phyloP scores from a whole-genome alignment of 2,329 filamentous ascomycete genomes.

The Aspergillus hortae region DNA sequence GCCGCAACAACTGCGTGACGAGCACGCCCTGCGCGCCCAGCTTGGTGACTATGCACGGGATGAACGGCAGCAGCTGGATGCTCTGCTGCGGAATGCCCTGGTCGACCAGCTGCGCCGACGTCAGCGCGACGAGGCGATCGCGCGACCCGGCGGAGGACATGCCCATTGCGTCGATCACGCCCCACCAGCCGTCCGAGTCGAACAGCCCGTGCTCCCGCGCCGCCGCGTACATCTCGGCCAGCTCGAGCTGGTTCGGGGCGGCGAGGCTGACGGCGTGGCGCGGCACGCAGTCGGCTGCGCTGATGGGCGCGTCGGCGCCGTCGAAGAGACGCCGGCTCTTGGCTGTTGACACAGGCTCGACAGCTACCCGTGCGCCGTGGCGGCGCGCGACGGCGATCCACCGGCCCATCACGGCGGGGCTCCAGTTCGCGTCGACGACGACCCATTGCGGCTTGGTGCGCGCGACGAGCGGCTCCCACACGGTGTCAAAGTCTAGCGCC shows the following conservation, averaged over 20 bases:
- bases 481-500: constrained; percentile 41
- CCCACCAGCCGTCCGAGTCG: constrained; percentile 71
- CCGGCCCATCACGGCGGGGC: constrained; percentile 58
- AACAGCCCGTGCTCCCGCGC: constrained; percentile 67
- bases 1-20: constrained; percentile 65
- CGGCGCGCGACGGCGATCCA: constrained; percentile 64
- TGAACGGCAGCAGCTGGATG: constrained; percentile 81
- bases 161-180: constrained; percentile 72
- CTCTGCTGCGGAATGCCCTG: constrained; percentile 78
- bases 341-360: constrained; percentile 82
- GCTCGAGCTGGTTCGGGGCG: constrained; percentile 80
- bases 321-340: constrained; percentile 71
- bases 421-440: constrained; percentile 87
- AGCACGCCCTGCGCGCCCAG: constrained; percentile 73
- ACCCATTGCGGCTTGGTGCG: constrained; percentile 67
- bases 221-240: constrained; percentile 71
- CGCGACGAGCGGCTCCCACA: constrained; percentile 62
- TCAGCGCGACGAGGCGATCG: constrained; percentile 67
- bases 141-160: constrained; percentile 65
- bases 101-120: constrained; percentile 66
- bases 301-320: constrained; percentile 25
- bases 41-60: constrained; percentile 81
- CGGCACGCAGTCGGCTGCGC: constrained; percentile 52
- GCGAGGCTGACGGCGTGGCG: constrained; percentile 64
- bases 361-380: constrained; percentile 61